phyloP scores from a whole-genome alignment of 805 yeast genomes.

The Kuraishia hungarica region DNA sequence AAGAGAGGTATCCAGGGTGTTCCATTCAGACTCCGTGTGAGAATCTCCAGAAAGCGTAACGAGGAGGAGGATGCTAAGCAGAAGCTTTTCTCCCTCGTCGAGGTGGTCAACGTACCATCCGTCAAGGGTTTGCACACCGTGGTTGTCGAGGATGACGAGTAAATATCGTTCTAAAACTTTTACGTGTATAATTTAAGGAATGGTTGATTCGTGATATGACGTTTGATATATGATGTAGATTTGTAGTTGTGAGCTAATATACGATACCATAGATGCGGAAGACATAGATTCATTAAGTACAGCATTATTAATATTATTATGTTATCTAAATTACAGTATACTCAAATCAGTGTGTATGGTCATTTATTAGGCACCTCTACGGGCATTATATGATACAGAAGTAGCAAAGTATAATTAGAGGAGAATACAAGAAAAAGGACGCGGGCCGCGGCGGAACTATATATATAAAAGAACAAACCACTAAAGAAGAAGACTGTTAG shows the following conservation, averaged over 20 bases:
- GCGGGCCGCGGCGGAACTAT: too few species aligned
- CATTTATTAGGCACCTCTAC: too few species aligned
- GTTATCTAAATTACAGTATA: too few species aligned
- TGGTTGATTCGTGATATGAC: background rate
- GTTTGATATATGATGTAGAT: background rate
- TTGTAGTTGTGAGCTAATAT: background rate
- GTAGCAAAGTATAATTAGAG: too few species aligned
- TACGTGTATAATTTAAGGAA: background rate
- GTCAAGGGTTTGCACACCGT: constrained; percentile 97
- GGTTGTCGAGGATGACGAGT: constrained; percentile 72
- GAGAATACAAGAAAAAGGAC: too few species aligned
- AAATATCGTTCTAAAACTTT: constrained; percentile 10
- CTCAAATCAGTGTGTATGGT: too few species aligned
- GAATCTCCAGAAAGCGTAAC: constrained; percentile 96
- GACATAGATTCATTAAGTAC: too few species aligned
- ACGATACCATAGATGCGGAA: background rate
- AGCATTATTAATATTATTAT: too few species aligned
- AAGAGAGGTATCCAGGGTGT: constrained; percentile 99
- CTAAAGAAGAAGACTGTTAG: background rate
- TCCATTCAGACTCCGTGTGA: constrained; percentile 95
- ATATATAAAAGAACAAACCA: background rate
- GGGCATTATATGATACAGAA: too few species aligned
- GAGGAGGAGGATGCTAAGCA: constrained; percentile 99
- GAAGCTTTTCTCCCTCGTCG: constrained; percentile 96
- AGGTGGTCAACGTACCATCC: constrained; percentile 90